Conservation (phyloP, 306 rosid species). For the Cyamopsis tetragonoloba region DNA sequence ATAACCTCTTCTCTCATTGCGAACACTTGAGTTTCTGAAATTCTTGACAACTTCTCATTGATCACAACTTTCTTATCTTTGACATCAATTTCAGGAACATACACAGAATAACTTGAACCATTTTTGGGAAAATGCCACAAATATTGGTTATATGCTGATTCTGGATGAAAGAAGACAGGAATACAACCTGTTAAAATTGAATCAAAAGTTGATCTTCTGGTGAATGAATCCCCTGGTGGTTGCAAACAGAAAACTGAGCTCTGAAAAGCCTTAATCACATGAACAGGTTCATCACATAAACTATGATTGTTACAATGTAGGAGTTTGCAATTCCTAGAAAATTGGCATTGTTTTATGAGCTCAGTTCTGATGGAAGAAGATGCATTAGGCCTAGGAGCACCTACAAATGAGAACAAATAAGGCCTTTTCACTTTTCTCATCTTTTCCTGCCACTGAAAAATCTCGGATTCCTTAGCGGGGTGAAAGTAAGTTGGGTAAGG, state of each 20-base stretch:
- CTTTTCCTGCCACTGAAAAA: constrained; percentile 40
- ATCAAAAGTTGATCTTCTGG: constrained; percentile 51
- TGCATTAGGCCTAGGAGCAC: constrained; percentile 41
- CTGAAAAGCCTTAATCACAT: constrained; percentile 35
- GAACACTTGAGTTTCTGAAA: constrained; percentile 25
- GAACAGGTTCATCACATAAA: constrained; percentile 30
- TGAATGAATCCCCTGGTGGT: constrained; percentile 59
- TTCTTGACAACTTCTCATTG: constrained; percentile 29
- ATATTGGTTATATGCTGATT: constrained; percentile 54
- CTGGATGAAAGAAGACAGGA: constrained; percentile 54
- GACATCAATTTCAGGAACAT: constrained; percentile 29
- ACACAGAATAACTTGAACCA: constrained; percentile 36
- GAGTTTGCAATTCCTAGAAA: constrained; percentile 34
- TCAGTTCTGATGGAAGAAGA: constrained; percentile 11
- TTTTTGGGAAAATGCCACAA: constrained; percentile 49
- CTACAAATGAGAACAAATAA: constrained; percentile 47
- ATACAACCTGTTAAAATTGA: constrained; percentile 58
- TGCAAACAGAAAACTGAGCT: constrained; percentile 52
- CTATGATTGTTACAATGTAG: constrained; percentile 16
- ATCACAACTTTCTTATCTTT: constrained; percentile 22
- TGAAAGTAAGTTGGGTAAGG: constrained; percentile 63
- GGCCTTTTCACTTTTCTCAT: constrained; percentile 39
- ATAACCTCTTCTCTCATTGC: constrained; percentile 47
- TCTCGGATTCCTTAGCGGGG: constrained; percentile 34
- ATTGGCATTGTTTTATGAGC: constrained; percentile 38